A percentile compares a stretch with the other conserved stretches of the same genome.
Evolutionary conservation across 2,329 filamentous ascomycete genomes (phyloP).

Genomic region (Didymella arachidicola): DNA sequence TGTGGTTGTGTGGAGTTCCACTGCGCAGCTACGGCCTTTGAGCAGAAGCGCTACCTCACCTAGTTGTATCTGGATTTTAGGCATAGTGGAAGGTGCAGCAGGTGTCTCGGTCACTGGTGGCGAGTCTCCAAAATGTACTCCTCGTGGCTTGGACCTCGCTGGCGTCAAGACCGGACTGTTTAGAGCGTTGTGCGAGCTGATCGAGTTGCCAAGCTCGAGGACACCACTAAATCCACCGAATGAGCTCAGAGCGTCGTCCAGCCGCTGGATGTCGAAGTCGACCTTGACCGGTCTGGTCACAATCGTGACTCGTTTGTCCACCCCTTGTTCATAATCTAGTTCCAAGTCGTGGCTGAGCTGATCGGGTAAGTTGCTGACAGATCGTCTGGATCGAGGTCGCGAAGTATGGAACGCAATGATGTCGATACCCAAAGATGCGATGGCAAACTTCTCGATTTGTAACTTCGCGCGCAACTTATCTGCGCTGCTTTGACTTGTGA

Average conservation of each 20-base stretch:
- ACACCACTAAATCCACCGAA: conserved; percentile 93
- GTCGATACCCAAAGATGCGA: conserved; percentile 59
- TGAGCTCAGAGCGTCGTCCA: conserved; percentile 87
- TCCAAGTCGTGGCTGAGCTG: conserved; percentile 43
- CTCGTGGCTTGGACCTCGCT: conserved; percentile 50
- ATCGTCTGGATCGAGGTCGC: conserved; percentile 38
- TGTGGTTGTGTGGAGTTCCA: conserved; percentile 78
- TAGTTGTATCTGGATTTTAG: conserved; percentile 77
- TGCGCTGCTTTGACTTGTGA: conserved; percentile 31
- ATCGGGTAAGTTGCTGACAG: conserved; percentile 31
- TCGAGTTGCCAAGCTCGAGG: conserved; percentile 84
- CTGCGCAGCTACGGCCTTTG: conserved; percentile 77
- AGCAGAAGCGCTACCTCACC: conserved; percentile 79
- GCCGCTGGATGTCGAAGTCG: conserved; percentile 75
- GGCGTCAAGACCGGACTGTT: conserved; percentile 46
- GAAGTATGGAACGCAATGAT: conserved; percentile 60
- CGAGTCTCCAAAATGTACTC: conserved; percentile 65
- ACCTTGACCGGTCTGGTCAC: conserved; percentile 80
- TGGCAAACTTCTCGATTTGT: conserved; percentile 53
- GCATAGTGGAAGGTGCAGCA: conserved; percentile 31
- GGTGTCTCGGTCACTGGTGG: conserved; percentile 37
- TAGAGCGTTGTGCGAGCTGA: conserved; percentile 73
- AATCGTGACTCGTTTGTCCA: conserved; percentile 62
- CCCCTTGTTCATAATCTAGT: conserved; percentile 42
- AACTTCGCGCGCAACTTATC: conserved; percentile 35